Percentiles rank a stretch among this genome's conserved stretches.
Conservation (phyloP, 2,329 filamentous ascomycete genomes). For the Cladosporium sp. region DNA sequence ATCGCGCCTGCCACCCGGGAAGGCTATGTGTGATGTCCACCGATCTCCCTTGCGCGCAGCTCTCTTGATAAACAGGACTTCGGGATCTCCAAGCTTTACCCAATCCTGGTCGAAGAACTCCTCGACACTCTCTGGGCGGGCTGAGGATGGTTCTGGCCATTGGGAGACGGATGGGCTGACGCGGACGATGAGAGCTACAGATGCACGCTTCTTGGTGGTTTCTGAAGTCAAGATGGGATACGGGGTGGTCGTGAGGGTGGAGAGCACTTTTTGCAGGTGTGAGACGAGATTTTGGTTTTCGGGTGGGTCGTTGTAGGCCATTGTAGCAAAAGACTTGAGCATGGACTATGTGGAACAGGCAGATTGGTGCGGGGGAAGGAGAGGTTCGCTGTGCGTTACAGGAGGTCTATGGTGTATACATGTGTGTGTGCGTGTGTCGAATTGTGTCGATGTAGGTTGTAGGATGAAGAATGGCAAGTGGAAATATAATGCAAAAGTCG, state of each 20-base stretch:
- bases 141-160: constrained; percentile 37
- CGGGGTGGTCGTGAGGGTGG: constrained; percentile 40
- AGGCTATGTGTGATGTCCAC: constrained; percentile 66
- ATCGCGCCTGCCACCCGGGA: constrained; percentile 65
- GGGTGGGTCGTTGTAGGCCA: background rate
- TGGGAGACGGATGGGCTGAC: constrained; percentile 56
- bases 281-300: constrained; percentile 28
- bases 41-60: constrained; percentile 61
- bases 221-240: constrained; percentile 49
- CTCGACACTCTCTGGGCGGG: constrained; percentile 35
- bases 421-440: background rate
- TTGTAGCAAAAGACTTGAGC: background rate
- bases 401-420: background rate
- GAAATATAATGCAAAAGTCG: background rate
- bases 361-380: background rate
- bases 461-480: background rate
- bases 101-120: constrained; percentile 61
- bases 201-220: constrained; percentile 56
- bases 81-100: constrained; percentile 62
- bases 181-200: constrained; percentile 61
- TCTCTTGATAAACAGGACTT: constrained; percentile 68
- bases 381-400: background rate
- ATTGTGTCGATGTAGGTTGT: background rate
- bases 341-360: background rate
- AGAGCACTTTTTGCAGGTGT: constrained; percentile 40